These are phyloP conservation scores for Citrullus amarus DNA, from an alignment of 306 rosid species.

Conservation along the genomic window DNA sequence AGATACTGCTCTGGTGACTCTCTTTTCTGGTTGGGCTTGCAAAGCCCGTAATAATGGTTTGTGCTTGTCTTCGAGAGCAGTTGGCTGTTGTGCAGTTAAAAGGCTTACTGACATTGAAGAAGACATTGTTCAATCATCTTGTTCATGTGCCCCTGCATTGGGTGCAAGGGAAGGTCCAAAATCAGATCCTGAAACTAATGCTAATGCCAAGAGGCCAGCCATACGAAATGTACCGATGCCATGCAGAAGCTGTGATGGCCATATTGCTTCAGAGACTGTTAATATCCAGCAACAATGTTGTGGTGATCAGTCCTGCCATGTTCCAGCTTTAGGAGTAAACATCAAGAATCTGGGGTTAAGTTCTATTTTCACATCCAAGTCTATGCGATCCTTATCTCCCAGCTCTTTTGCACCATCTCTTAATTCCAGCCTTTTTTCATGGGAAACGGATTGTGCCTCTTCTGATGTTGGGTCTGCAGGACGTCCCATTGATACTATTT, in stretches of 20 bases:
- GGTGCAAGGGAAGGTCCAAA: slow-evolving; percentile 39
- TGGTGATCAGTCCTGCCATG: slow-evolving; percentile 58
- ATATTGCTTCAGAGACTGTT: slow-evolving; percentile 27
- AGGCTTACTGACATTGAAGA: slow-evolving; percentile 64
- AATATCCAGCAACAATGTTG: slow-evolving; percentile 41
- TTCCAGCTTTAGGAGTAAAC: slow-evolving; percentile 92
- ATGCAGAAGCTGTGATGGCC: slow-evolving; percentile 32
- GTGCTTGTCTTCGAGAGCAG: slow-evolving; percentile 65
- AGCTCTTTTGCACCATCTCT: slow-evolving; percentile 85
- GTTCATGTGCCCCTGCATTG: slow-evolving; percentile 42
- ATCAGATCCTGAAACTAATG: slow-evolving; percentile 35
- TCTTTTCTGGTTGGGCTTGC: slow-evolving; percentile 98
- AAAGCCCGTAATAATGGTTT: slow-evolving; percentile 84
- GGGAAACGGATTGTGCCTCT: slow-evolving; percentile 73
- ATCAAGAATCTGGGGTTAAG: slow-evolving; percentile 70
- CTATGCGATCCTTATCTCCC: slow-evolving; percentile 74
- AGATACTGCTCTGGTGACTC: slow-evolving; percentile 87
- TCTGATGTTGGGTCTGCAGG: slow-evolving; percentile 61
- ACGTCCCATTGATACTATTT: slow-evolving; percentile 94
- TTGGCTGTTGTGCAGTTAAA: slow-evolving; percentile 72
- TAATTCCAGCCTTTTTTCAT: slow-evolving; percentile 79
- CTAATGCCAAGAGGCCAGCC: slow-evolving; percentile 37
- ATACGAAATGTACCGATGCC: slow-evolving; percentile 34
- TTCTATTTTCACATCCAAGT: slow-evolving; percentile 67
- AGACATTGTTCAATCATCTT: slow-evolving; percentile 31